Conservation (phyloP, 257 asterid species). For the Fraxinus quadrangulata region DNA sequence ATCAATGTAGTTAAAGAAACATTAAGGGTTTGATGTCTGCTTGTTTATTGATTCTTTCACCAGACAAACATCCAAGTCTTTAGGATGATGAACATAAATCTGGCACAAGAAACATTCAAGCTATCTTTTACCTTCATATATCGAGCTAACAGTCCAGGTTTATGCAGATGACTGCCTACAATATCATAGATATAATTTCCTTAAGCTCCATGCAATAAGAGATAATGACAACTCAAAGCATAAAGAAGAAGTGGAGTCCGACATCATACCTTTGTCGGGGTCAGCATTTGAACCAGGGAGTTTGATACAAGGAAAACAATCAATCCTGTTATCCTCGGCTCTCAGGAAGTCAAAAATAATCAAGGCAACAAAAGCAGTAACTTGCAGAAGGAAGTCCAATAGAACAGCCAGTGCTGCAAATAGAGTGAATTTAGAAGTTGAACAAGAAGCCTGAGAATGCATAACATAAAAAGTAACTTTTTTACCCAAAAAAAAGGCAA, state of each 20-base stretch:
- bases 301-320: conserved; percentile 88
- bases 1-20: background rate
- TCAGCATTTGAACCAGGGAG: conserved; percentile 58
- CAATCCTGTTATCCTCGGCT: conserved; percentile 87
- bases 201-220: conserved; percentile 23
- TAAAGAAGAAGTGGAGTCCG: conserved; percentile 12
- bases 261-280: conserved; percentile 62
- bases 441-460: conserved; percentile 8
- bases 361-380: conserved; percentile 96
- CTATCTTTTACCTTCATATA: conserved; percentile 82
- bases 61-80: background rate
- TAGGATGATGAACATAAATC: conserved; percentile 14
- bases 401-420: conserved; percentile 93
- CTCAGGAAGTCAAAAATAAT: conserved; percentile 91
- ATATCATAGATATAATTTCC: conserved; percentile 28
- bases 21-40: background rate
- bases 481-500: too few species aligned
- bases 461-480: too few species aligned
- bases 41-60: background rate
- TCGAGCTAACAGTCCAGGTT: conserved; percentile 77
- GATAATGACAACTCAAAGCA: conserved; percentile 19
- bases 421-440: conserved; percentile 27
- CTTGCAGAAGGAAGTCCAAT: conserved; percentile 96
- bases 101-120: conserved; percentile 16
- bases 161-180: conserved; percentile 70